phyloP scores from a whole-genome alignment of 2,329 filamentous ascomycete species.

The Colletotrichum limetticola region DNA sequence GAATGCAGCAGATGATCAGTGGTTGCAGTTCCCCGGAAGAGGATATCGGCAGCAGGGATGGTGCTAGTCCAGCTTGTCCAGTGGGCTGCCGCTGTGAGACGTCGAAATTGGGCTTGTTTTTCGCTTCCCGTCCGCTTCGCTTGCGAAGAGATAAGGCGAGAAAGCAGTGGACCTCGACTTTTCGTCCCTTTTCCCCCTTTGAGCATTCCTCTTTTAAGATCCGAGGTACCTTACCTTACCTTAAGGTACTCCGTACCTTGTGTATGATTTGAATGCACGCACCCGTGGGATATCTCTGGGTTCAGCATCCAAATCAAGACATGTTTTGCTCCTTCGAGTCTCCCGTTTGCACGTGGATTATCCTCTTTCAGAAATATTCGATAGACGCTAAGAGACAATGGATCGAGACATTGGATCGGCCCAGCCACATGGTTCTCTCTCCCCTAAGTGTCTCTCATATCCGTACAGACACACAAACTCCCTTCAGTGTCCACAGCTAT shows the following conservation, averaged over 20 bases:
- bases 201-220: no score
- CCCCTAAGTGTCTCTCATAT: background rate
- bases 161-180: slow-evolving; percentile 1
- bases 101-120: slow-evolving; percentile 24
- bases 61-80: background rate
- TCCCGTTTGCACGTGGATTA: slow-evolving; percentile 14
- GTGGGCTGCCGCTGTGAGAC: background rate
- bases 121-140: background rate
- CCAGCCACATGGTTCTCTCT: background rate
- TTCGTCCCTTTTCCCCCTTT: background rate
- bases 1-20: background rate
- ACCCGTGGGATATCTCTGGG: background rate
- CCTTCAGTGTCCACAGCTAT: background rate
- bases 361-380: background rate
- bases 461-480: background rate
- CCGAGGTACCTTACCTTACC: no score
- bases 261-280: background rate
- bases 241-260: no score
- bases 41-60: slow-evolving; percentile 15
- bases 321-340: background rate
- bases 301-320: background rate
- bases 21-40: slow-evolving; percentile 23
- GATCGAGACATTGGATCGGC: slow-evolving; percentile 13
- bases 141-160: background rate
- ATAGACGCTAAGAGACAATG: slow-evolving; percentile 5